Base-by-base conservation (phyloP, 805 yeast genomes). In the Wickerhamiella sergipiensis region DNA sequence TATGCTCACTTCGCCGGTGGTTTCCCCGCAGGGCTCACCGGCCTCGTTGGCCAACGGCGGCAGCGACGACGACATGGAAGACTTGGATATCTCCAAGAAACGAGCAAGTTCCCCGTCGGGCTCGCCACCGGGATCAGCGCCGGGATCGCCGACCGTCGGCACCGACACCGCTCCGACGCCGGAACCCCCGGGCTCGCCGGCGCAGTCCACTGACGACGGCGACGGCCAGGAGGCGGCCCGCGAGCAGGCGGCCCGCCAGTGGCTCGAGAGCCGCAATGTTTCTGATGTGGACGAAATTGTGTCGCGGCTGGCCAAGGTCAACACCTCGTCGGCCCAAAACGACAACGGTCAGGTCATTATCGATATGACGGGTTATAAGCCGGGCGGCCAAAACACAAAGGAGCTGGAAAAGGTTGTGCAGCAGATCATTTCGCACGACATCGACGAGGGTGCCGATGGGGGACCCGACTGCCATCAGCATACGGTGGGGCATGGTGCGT, bases 311-410 rank as follows among this genome's bases (percentile, higher is more conserved):
- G 51, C 57, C 17, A 74, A 77, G 56, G 78, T 79, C 57, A 85
- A 88, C 61, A 88, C 92, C 31, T 96, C 97, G 1, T 81, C 94
- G 26, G 85, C 81, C 57, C 76, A 89, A 38, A 95, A 85, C 55
- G 81, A 83, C 54, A 85, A 86, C 60, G 98, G 98, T 12, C 95
- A 88, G 62, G 73, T 92, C 58, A 77, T 88, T 43, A 69, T 92
- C 45, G 98, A 92, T 67, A 86, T 90, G 81, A 94, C 88, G 59
- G 98, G 98, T 17, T 92, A 92, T 68, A 90, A 89, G 67, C 83
- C 95, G 33, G 87, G 82, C 59, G 61, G 62, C 36, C 56, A 56
- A 43, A 56, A 60, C 50, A 83, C 81, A 48, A 79, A 81, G 57
- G 86, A 83, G 63, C 78, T 84, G 42, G 95, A 88, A 63, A 80